Base-by-base conservation (phyloP, 331 rosid genomes). In the Pyracantha coccinea region DNA sequence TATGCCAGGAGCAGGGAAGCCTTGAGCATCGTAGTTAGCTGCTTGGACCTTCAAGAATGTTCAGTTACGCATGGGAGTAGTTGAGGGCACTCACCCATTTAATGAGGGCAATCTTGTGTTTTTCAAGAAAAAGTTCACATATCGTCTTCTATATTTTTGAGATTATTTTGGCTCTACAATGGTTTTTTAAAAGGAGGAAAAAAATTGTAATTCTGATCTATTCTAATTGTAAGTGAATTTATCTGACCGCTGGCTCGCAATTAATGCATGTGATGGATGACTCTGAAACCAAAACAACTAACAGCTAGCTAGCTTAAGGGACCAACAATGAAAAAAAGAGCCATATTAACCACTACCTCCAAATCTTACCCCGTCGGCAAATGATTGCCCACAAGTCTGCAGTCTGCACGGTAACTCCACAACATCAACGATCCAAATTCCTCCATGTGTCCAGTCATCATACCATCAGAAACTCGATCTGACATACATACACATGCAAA, bases 401-500 rank as follows among this genome's bases (percentile, higher is more conserved):
- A 59, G 44, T 35, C 44, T 41, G 15, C 47, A 41, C 15, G 5
- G 15, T 19, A 60, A 5, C 66, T 27, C 21, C 66, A 13, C 64
- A 28, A 19, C 66, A 77, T 65, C 16, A 79, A 86, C 80, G 91
- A 54, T 66, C 68, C 33, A 31, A 6, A 32, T 7, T 25, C 60
- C 17, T 19, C 93, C 92, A 88, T 59, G 76, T 86, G 88, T 85
- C 84, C 33, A 5, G 61, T 61, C 65, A 29, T 66, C 76, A 74
- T 57, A 66, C 29, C 86, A 62, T 44, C 21, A 2, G 33, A 19
- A 71, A 72, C 84, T 69, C 83, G 90, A 86, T 77, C 72, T 73
- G 93, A 77, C 86, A 74, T 82, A 79, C 86, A 72, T 82, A 76
- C 71, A 82, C 93, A 89, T 88, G 96, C 90, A 89, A 72, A 83